A percentile compares a stretch with the other conserved stretches of the same genome.
Evolutionary conservation across 345 rosid species (phyloP).

Genomic region (Eutrema japonicum): DNA sequence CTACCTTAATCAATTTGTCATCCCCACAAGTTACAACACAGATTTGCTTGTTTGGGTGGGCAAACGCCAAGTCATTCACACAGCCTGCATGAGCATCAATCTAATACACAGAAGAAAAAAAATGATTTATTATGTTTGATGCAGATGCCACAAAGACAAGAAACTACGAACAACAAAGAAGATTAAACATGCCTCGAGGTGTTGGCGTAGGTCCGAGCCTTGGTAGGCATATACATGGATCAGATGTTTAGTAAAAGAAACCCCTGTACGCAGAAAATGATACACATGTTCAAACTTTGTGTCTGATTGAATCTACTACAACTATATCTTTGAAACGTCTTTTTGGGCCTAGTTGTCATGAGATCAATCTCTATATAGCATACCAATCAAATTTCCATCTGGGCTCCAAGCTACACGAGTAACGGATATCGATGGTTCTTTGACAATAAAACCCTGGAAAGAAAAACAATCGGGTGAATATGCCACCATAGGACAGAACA

Average conservation of each 20-base stretch:
- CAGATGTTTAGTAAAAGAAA: slow-evolving; percentile 71
- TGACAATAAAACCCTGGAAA: slow-evolving; percentile 52
- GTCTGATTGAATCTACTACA: slow-evolving; percentile 33
- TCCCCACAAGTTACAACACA: slow-evolving; percentile 79
- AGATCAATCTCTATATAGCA: slow-evolving; percentile 12
- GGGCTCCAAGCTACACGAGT: slow-evolving; percentile 76
- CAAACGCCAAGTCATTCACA: slow-evolving; percentile 81
- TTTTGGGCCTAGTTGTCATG: slow-evolving; percentile 15
- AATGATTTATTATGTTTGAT: background rate
- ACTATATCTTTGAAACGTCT: background rate
- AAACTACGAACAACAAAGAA: slow-evolving; percentile 7
- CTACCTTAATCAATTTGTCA: slow-evolving; percentile 77
- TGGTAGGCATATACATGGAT: slow-evolving; percentile 65
- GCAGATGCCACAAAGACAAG: slow-evolving; percentile 14
- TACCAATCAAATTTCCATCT: slow-evolving; percentile 72
- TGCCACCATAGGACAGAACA: slow-evolving; percentile 3
- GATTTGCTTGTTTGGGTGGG: slow-evolving; percentile 54
- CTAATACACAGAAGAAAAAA: slow-evolving; percentile 45
- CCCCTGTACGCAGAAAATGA: slow-evolving; percentile 52
- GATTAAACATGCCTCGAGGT: slow-evolving; percentile 54
- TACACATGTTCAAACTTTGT: slow-evolving; percentile 24
- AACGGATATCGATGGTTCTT: slow-evolving; percentile 59
- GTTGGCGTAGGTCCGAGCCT: slow-evolving; percentile 68
- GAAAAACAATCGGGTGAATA: slow-evolving; percentile 26
- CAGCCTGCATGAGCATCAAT: slow-evolving; percentile 78